Base-by-base conservation (phyloP, 257 asterid species). In the Lycium barbarum region DNA sequence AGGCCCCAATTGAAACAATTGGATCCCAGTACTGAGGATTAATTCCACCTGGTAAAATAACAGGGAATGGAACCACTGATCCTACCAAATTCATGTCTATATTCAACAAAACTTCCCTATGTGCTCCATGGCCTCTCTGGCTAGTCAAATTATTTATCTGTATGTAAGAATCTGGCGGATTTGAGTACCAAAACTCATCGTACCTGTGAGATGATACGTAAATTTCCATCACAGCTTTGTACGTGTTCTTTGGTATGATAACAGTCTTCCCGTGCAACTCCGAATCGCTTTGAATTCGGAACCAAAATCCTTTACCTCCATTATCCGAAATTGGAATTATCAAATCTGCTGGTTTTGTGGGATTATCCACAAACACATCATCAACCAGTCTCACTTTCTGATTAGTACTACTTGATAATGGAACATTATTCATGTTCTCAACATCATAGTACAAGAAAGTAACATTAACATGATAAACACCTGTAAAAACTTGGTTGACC, bases 21-120 rank as follows among this genome's bases (percentile, higher is more conserved):
- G 99, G 99, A 10, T 89, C 92, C 99, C 99, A 94, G 80, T 91
- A 94, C 85, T 92, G 45, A 67, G 98, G 99, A 81, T 95, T 93
- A 0, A 93, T 87, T 26, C 97, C 98, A 6, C 99, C 98, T 0
- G 95, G 68, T 85, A 89, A 95, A 68, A 94, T 88, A 43, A 95
- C 98, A 0, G 99, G 99, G 53, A 95, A 91, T 2, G 98, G 99
- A 45, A 94, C 84, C 26, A 92, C 91, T 0, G 98, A 88, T 86
- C 95, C 98, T 7, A 93, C 94, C 26, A 87, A 88, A 58, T 84
- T 82, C 53, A 87, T 90, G 55, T 95, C 97, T 9, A 95, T 84
- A 74, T 86, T 92, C 84, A 95, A 92, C 82, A 88, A 78, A 12
- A 95, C 92, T 80, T 94, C 97, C 98, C n/a, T 91, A 70, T 89